Percentiles rank a stretch among this genome's conserved stretches.
These are phyloP conservation scores for Sphagnum tenellum DNA, from an alignment of 225 moss, liverwort and hornwort genomes.

Conservation along the genomic window DNA sequence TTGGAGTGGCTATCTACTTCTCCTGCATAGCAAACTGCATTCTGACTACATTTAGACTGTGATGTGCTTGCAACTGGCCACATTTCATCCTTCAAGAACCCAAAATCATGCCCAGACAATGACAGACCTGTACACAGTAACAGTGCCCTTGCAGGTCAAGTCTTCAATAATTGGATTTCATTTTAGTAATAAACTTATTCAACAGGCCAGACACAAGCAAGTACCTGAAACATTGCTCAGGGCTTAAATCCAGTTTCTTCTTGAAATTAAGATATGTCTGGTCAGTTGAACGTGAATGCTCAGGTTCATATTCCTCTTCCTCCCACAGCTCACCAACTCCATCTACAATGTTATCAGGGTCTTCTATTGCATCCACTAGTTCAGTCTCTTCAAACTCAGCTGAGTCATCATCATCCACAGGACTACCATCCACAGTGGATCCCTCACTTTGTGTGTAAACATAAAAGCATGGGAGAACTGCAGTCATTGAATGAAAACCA, in stretches of 20 bases:
- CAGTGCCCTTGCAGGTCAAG: no score
- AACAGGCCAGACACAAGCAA: not conserved
- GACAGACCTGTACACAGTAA: not conserved
- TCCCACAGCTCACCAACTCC: slow-evolving; percentile 78
- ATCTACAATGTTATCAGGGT: slow-evolving; percentile 38
- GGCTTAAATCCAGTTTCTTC: slow-evolving; percentile 67
- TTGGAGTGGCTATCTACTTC: no score
- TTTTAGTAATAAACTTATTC: not conserved
- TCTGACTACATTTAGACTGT: no score
- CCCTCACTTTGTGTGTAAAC: slow-evolving; percentile 69
- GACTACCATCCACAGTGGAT: slow-evolving; percentile 33
- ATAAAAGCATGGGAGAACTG: slow-evolving; percentile 91
- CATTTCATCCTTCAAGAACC: not conserved
- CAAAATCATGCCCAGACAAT: not conserved
- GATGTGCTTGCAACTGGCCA: no score
- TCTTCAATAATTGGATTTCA: no score
- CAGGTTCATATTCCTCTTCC: slow-evolving; percentile 86
- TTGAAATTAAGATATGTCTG: slow-evolving; percentile 84
- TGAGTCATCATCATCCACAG: slow-evolving; percentile 17
- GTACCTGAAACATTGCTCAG: slow-evolving; percentile 82
- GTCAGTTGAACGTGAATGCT: slow-evolving; percentile 57
- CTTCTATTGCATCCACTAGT: slow-evolving; percentile 37
- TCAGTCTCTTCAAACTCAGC: slow-evolving; percentile 22
- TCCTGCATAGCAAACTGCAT: no score
- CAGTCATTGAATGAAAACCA: slow-evolving; percentile 5